Evolutionary conservation across 1,284 basidiomycete genomes (phyloP), one percentile per base, ranked within the genome.

Genomic region (Gastroboletus turbinatus): DNA sequence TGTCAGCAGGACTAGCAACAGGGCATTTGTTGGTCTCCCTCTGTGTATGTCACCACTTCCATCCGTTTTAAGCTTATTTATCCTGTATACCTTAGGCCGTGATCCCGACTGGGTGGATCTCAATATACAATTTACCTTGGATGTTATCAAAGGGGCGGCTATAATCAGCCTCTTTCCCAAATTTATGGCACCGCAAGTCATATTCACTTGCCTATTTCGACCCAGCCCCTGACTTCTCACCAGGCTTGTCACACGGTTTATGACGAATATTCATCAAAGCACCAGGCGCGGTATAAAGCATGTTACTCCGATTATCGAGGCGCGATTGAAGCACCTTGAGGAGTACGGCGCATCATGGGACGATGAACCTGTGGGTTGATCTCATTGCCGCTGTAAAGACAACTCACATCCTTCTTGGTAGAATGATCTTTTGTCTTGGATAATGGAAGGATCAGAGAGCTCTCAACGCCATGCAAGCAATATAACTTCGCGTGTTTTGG

Each of bases 381-480:
- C 23, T 17, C n/a, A 23, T 2, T 30, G 16, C 42, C 17, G 1
- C 4, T 5, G 5, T 5, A 13, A 7, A n/a, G 17, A 10, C 5
- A 6, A 25, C 33, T 46, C 10, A 46, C 43, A 13, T 21, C 36
- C 17, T 19, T 4, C 8, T 25, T 19, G 16, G 3, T 55, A 79
- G 74, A 73, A 77, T 52, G 76, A 78, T 57, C 52, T 76, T 43
- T 59, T 82, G 16, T 68, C 67, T 50, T 82, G 78, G 80, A 55
- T 81, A 13, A 67, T 82, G 54, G 75, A 80, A 36, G 68, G 65
- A 14, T 66, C 73, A 2, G 62, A 70, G 8, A 67, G 67, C 9
- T 8, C 63, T 67, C 19, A 70, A 73, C 45, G 66, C 59, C 5
- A 36, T 62, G 50, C 71, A 0, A 58, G 62, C 23, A 65, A 67